Evolutionary conservation across 352 stramenopile genomes (phyloP), one percentile per base, ranked within the genome.

Genomic region (Phytopythium kandeliae): DNA sequence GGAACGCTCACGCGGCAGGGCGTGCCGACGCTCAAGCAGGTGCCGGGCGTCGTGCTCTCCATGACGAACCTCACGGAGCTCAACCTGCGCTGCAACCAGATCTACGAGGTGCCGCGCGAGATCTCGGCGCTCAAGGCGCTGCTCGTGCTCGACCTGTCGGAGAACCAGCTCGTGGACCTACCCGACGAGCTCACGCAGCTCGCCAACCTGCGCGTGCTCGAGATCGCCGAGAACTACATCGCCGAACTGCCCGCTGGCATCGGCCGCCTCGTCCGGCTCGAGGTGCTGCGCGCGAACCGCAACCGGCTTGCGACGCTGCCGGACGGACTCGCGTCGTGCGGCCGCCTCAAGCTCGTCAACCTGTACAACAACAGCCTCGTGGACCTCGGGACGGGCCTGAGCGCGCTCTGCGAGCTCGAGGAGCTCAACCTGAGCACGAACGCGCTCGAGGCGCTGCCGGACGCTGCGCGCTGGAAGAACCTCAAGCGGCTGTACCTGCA

Each of bases 341-440:
- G 55, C 12, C 60, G 65, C 8, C 61, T 95, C 13, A 58, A 62
- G 15, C 47, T 88, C 21, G 37, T 92, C 21, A 92, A 92, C 42
- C 59, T 92, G 21, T 92, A 86, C 63, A 89, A 91, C 65, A 95
- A 92, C 54, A 53, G 51, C 33, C 69, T 95, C 42, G 67, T 50
- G 31, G 62, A 70, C 5, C 62, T 95, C 5, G 63, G 63, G 26
- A 54, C 53, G 12, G 67, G 65, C 1, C 66, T 92, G 22, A 71
- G 61, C 25, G 56, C 72, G 13, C 67, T 95, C 3, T 64, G 49
- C 5, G 64, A 80, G 9, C 65, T 95, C 0, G 67, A 85, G 37
- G 79, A 92, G 42, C 53, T 95, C 37, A 95, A 87, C 30, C 54
- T 85, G 24, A 86, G 74, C 51, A 86, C 82, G 61, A 86, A 89